These are phyloP conservation scores for Entomortierella lignicola DNA, from an alignment of 192 early-diverging fungal species.

Conservation along the genomic window DNA sequence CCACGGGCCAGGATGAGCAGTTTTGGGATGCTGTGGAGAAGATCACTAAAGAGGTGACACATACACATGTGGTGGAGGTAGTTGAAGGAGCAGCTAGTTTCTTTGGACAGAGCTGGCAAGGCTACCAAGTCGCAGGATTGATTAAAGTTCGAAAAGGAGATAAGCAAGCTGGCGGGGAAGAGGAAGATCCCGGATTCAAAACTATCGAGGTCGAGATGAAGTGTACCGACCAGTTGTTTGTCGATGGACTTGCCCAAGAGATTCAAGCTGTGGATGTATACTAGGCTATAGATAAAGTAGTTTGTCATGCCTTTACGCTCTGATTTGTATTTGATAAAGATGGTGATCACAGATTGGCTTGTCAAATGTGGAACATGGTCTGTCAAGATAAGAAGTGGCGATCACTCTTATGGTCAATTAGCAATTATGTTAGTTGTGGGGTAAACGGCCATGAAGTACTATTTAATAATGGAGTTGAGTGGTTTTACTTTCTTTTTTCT, in stretches of 20 bases:
- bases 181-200: constrained; percentile 18
- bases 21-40: constrained; percentile 62
- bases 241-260: constrained; percentile 58
- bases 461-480: no score
- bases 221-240: constrained; percentile 65
- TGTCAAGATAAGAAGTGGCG: no score
- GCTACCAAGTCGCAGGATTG: constrained; percentile 66
- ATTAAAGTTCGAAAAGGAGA: constrained; percentile 57
- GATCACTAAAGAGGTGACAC: constrained; percentile 55
- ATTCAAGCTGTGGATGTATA: constrained; percentile 34
- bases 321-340: no score
- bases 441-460: no score
- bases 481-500: constrained; percentile 3
- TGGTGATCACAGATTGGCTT: no score
- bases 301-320: no score
- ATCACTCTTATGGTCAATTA: no score
- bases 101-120: constrained; percentile 68
- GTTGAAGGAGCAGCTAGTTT: constrained; percentile 69
- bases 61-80: constrained; percentile 67
- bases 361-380: not conserved
- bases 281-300: not conserved
- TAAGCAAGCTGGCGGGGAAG: not conserved
- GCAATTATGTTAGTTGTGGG: no score
- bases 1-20: constrained; percentile 48
- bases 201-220: constrained; percentile 65